Evolutionary conservation across 768 basidiomycete genomes (phyloP).

Genomic region (Gloeopeniophorella convolvens): DNA sequence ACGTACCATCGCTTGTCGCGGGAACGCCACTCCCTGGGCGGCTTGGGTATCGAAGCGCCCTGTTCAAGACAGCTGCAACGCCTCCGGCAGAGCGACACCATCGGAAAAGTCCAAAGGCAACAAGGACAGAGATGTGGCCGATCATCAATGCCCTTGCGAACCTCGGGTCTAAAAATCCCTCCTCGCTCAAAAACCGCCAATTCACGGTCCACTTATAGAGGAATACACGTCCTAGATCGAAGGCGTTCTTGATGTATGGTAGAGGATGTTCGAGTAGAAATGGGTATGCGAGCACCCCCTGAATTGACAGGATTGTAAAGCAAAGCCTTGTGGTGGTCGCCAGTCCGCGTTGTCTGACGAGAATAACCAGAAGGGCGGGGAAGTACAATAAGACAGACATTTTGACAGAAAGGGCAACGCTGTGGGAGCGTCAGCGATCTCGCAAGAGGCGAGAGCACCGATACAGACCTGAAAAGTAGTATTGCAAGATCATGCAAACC

Average conservation of each 20-base stretch:
- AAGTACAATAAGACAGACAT: conserved; percentile 92
- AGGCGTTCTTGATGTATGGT: conserved; percentile 71
- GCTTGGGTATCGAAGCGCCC: conserved; percentile 46
- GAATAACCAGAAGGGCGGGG: conserved; percentile 77
- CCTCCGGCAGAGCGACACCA: conserved; percentile 82
- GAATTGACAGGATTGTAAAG: conserved; percentile 38
- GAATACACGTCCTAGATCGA: conserved; percentile 84
- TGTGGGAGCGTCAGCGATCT: conserved; percentile 28
- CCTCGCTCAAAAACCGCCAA: conserved; percentile 83
- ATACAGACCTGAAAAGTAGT: conserved; percentile 64
- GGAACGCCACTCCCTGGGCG: conserved; percentile 40
- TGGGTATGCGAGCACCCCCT: conserved; percentile 59
- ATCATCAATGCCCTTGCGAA: conserved; percentile 60
- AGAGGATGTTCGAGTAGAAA: conserved; percentile 57
- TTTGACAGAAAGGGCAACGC: conserved; percentile 83
- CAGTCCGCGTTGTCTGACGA: conserved; percentile 69
- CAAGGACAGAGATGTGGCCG: conserved; percentile 55
- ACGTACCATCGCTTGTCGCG: conserved; percentile 62
- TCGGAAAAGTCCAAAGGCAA: conserved; percentile 57
- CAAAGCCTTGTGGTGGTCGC: conserved; percentile 45
- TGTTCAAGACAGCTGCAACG: conserved; percentile 43
- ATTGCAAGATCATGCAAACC: conserved; percentile 56
- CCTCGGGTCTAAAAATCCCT: conserved; percentile 58
- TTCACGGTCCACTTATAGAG: conserved; percentile 97
- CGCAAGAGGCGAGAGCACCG: not conserved